Conservation (phyloP, 2,329 filamentous ascomycete species). For the Helminthosporium solani region DNA sequence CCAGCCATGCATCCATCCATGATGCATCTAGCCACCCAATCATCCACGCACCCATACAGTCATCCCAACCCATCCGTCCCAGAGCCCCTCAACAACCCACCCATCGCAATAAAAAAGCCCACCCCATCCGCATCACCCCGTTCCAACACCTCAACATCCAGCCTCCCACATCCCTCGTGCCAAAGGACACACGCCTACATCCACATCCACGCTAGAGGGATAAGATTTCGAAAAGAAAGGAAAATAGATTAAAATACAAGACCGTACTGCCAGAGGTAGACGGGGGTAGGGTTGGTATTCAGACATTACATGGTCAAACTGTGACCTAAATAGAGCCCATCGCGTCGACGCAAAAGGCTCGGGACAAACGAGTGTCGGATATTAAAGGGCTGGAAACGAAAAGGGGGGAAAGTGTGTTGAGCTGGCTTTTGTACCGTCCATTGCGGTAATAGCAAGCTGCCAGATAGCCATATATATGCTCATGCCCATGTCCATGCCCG, state of each 20-base stretch:
- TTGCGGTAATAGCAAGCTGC: constrained; percentile 5
- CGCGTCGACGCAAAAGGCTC: constrained; percentile 30
- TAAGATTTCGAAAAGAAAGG: neutral
- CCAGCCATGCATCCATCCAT: too few relatives aligned
- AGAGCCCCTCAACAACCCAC: neutral
- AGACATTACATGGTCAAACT: constrained; percentile 38
- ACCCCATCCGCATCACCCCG: neutral
- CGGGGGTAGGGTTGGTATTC: constrained; percentile 27
- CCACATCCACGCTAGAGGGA: neutral
- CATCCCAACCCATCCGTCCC: neutral
- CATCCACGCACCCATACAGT: constrained; percentile 3
- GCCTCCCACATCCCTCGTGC: neutral
- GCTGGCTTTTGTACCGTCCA: constrained; percentile 9
- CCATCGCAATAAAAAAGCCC: neutral
- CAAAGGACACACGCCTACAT: neutral
- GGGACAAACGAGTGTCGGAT: constrained; percentile 4
- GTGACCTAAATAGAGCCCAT: constrained; percentile 25
- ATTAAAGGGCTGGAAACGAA: constrained; percentile 7
- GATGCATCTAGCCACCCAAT: neutral
- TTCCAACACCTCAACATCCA: neutral
- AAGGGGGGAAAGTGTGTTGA: neutral
- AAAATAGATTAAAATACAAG: constrained; percentile 2
- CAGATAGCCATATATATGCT: neutral
- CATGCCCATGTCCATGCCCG: constrained; percentile 5
- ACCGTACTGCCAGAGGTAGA: constrained; percentile 4